These are phyloP conservation scores for Pleurotus cornucopiae DNA, from an alignment of 768 basidiomycete species.

Conservation along the genomic window DNA sequence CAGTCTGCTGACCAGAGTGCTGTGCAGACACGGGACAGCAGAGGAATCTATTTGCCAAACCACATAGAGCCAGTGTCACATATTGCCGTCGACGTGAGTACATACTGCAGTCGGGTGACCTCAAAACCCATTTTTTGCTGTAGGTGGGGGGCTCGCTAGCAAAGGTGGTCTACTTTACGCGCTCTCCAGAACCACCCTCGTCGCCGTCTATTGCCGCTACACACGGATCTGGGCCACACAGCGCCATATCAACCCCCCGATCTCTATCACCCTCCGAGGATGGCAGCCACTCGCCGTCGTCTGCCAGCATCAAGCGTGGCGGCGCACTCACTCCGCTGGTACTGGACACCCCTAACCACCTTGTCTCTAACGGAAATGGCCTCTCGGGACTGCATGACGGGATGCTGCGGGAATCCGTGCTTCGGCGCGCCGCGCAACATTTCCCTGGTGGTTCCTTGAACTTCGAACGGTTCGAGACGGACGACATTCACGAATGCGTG, in stretches of 20 bases:
- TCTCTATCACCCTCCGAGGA: slow-evolving; percentile 35
- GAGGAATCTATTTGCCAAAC: slow-evolving; percentile 96
- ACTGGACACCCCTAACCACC: slow-evolving; percentile 42
- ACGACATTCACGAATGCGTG: slow-evolving; percentile 79
- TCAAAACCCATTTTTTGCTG: slow-evolving; percentile 10
- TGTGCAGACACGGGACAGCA: slow-evolving; percentile 80
- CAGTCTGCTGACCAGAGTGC: slow-evolving; percentile 10
- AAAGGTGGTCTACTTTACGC: slow-evolving; percentile 98
- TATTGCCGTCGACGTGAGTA: slow-evolving; percentile 92
- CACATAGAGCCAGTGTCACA: slow-evolving; percentile 97
- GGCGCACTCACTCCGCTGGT: slow-evolving; percentile 84
- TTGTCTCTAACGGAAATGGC: slow-evolving; percentile 19
- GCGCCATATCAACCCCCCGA: slow-evolving; percentile 40
- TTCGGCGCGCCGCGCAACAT: slow-evolving; percentile 71
- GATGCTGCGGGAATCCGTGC: slow-evolving; percentile 57
- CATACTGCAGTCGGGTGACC: slow-evolving; percentile 8
- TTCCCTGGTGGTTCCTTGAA: slow-evolving; percentile 97
- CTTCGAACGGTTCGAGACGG: slow-evolving; percentile 95
- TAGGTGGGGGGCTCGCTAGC: slow-evolving; percentile 97
- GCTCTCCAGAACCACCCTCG: slow-evolving; percentile 81
- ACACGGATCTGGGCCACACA: slow-evolving; percentile 46
- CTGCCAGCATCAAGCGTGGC: slow-evolving; percentile 39
- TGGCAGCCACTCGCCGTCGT: slow-evolving; percentile 20
- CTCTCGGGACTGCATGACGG: slow-evolving; percentile 35
- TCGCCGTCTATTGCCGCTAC: slow-evolving; percentile 69